Conservation (phyloP, 2,329 filamentous ascomycete genomes). For the Botrytis sinoallii region DNA sequence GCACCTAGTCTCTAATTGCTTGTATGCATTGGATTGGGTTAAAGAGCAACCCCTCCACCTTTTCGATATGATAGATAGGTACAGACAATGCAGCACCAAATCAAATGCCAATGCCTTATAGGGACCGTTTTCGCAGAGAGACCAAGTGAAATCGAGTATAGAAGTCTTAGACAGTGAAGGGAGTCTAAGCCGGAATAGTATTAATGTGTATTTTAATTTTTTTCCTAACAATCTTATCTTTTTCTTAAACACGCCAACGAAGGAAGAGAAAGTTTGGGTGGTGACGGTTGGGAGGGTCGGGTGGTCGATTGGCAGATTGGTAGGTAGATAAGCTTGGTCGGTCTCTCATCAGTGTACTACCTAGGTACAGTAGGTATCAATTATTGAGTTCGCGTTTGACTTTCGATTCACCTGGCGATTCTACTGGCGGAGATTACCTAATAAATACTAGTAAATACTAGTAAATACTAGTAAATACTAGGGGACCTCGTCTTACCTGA, state of each 20-base stretch:
- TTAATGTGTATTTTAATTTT: neutral
- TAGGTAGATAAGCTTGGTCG: neutral
- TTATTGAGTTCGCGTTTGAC: neutral
- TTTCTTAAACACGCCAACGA: too few relatives aligned
- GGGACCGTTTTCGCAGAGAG: neutral
- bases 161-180: neutral
- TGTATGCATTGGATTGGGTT: neutral
- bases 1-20: neutral
- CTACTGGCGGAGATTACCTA: neutral
- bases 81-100: neutral
- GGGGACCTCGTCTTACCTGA: neutral
- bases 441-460: neutral
- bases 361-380: neutral
- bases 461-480: neutral
- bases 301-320: too few relatives aligned
- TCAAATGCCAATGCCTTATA: neutral
- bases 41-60: neutral
- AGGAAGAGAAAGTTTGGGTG: neutral
- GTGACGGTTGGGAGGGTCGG: neutral
- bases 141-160: neutral
- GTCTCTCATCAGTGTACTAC: too few relatives aligned
- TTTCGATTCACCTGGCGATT: too few relatives aligned
- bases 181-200: neutral
- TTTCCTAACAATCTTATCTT: neutral
- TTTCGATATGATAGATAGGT: neutral